These are phyloP conservation scores for Thielaviopsis musarum DNA, from an alignment of 2,329 filamentous ascomycete species.

Conservation along the genomic window DNA sequence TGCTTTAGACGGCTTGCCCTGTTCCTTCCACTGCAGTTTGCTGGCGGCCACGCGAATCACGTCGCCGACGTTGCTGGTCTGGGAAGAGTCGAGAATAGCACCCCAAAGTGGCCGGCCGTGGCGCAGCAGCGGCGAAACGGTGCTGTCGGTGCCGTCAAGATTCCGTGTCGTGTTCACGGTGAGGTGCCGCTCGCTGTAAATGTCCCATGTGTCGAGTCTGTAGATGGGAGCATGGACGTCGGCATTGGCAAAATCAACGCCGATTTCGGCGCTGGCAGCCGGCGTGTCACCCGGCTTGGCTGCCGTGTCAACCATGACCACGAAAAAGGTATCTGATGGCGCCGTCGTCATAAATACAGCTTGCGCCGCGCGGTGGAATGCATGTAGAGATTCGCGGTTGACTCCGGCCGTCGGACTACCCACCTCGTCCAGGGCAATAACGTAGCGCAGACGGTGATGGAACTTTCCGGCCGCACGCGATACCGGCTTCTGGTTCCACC, in stretches of 20 bases:
- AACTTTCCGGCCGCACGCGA: not conserved
- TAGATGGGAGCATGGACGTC: conserved; percentile 10
- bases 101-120: conserved; percentile 11
- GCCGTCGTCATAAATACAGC: conserved; percentile 4
- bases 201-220: conserved; percentile 5
- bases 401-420: not conserved
- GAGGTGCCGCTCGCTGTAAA: not conserved
- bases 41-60: conserved; percentile 6
- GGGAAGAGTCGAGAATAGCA: conserved; percentile 4
- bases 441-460: conserved; percentile 1
- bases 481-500: conserved; percentile 4
- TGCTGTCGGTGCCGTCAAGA: not conserved
- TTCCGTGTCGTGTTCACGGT: not conserved
- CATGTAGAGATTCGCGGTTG: not conserved
- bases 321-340: conserved; percentile 6
- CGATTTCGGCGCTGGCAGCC: not conserved
- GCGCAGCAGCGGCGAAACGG: not conserved
- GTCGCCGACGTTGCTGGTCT: conserved; percentile 3
- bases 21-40: conserved; percentile 1
- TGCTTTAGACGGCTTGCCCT: not conserved
- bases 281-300: not conserved
- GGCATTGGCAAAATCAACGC: not conserved
- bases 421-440: conserved; percentile 5
- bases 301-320: not conserved
- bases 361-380: conserved; percentile 9